Evolutionary conservation across 495 filamentous ascomycete genomes (phyloP), one percentile per base, ranked within the genome.

Genomic region (Tuber magnatum): DNA sequence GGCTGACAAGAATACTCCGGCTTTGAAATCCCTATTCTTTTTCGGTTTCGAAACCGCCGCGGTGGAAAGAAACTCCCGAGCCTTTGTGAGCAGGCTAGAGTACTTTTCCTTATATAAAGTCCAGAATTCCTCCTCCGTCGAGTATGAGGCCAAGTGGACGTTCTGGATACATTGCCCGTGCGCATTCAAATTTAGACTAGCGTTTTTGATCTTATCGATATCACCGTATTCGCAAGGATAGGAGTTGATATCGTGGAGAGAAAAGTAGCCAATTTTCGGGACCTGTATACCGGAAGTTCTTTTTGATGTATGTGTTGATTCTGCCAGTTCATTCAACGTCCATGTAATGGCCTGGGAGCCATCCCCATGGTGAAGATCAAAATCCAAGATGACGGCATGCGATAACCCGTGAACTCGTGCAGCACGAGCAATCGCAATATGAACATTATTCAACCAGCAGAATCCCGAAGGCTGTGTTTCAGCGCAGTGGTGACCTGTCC

Each of bases 401-500:
- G 94, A 97, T 61, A 98, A 83, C 10, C 92, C 94, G 81, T 97
- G 90, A 70, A 87, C 88, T 74, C 92, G 87, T 7, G 92, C 90
- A 18, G 91, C 95, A 81, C 97, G 91, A 79, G 94, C 92, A 75
- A 98, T 97, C 0, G 95, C 96, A 44, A 98, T 93, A 82, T 97
- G 94, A 10, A 98, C 93, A 82, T 99, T 99, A 83, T 99, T 99
- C 73, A 99, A 83, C 95, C 95, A 99, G 84, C 95, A 99, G 83
- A 99, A 99, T 2, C 95, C 95, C 1, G 93, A 97, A 0, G 95
- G 95, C 74, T 90, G 89, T 56, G 89, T 87, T 5, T 93, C 89
- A 7, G 94, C 95, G 84, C 95, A 99, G 82, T 99, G 95, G 80
- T 99, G 95, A 12, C 95, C 95, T 75, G 94, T 89, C 40, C 28